Evolutionary conservation across 1,139 yeast species (phyloP).

Genomic region (Blastobotrys aristatus): DNA sequence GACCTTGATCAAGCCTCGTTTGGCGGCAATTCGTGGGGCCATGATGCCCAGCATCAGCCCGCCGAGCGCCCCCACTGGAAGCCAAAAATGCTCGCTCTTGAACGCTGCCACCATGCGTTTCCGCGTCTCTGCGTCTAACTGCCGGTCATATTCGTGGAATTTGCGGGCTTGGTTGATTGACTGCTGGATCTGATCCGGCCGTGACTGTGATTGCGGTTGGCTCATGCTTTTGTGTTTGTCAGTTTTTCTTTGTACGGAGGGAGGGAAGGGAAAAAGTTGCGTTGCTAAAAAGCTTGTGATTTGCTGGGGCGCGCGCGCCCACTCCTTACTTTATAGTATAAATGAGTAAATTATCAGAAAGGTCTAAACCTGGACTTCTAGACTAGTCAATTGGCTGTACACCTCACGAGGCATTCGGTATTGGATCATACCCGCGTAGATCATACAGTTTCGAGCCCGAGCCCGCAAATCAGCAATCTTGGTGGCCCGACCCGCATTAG

Average conservation of each 20-base stretch:
- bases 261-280: too few species aligned
- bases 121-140: slow-evolving; percentile 18
- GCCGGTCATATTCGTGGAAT: slow-evolving; percentile 21
- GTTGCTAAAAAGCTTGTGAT: neutral
- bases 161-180: neutral
- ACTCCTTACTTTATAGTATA: too few species aligned
- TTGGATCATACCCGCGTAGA: slow-evolving; percentile 93
- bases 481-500: slow-evolving; percentile 48
- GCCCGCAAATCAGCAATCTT: slow-evolving; percentile 54
- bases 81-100: slow-evolving; percentile 17
- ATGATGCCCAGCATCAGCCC: slow-evolving; percentile 21
- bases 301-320: neutral
- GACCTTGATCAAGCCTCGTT: slow-evolving; percentile 16
- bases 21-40: slow-evolving; percentile 19
- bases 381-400: slow-evolving; percentile 64
- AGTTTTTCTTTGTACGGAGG: neutral
- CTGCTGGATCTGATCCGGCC: neutral
- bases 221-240: neutral
- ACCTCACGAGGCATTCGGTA: slow-evolving; percentile 93
- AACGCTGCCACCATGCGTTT: slow-evolving; percentile 18
- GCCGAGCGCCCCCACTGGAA: slow-evolving; percentile 22
- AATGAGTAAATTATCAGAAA: too few species aligned
- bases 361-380: slow-evolving; percentile 45
- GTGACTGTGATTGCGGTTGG: neutral
- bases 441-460: slow-evolving; percentile 82